These are phyloP conservation scores for Leucoagaricus sp. DNA, from an alignment of 1,284 basidiomycete genomes.

Conservation along the genomic window DNA sequence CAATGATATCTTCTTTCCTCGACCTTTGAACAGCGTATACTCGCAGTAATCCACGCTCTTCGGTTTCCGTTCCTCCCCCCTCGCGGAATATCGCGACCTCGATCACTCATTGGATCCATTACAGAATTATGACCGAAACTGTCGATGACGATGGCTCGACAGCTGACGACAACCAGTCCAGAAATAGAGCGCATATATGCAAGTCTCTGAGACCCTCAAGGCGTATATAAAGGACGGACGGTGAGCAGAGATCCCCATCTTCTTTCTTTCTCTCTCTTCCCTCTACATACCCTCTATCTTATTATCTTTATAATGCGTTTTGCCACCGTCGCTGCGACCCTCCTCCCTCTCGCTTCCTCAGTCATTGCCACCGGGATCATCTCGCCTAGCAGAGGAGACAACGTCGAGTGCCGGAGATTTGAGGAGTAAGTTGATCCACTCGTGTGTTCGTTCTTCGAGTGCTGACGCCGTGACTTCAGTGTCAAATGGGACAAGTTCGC, in stretches of 20 bases:
- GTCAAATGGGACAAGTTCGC: not conserved
- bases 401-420: not conserved
- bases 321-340: not conserved
- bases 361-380: not conserved
- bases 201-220: not conserved
- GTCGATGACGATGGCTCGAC: not conserved
- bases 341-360: not conserved
- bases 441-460: not conserved
- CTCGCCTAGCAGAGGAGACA: not conserved
- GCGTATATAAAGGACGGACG: not conserved
- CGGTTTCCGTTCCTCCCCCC: too few species aligned
- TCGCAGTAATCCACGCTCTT: too few species aligned
- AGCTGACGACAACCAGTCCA: not conserved
- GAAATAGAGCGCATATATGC: not conserved
- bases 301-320: not conserved
- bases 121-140: not conserved
- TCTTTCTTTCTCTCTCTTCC: not conserved
- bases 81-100: not conserved
- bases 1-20: too few species aligned
- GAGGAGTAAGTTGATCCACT: not conserved
- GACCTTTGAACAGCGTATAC: too few species aligned
- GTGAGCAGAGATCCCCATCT: not conserved
- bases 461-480: not conserved
- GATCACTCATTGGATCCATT: not conserved
- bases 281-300: not conserved